Base-by-base conservation (phyloP, 176 grass and related monocot species). In the Rhynchospora tenuis region DNA sequence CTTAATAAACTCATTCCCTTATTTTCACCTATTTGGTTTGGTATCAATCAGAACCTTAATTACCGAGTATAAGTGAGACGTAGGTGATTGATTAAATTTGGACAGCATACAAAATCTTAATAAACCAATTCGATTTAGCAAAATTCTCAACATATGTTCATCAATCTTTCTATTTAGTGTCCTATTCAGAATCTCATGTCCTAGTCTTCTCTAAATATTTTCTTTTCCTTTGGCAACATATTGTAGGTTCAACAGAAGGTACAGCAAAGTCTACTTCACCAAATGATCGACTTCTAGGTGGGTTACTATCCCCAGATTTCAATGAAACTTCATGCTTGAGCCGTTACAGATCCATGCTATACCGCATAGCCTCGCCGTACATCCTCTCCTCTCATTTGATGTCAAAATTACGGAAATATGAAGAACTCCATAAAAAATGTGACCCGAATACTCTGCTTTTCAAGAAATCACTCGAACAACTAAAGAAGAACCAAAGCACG, bases 391-490 rank as follows among this genome's bases (percentile, higher is more conserved):
- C 90, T 0, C 68, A 91, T 72, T 89, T 97, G 27, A 28, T 87
- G 43, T 43, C 67, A 9, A 89, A 77, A 71, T 88, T 94, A 58
- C 31, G 90, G 65, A 23, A 59, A 78, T 94, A 97, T 64, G 92
- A 97, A 76, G 64, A 85, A n/a, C 86, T 91, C 10, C 94, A 97
- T 55, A 89, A 82, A 44, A 85, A 88, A 81, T 97, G 94, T 78
- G 88, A 81, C 0, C 90, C 92, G 4, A 60, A 19, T 71, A 94
- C 94, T 3, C 58, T 85, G 7, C 74, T 13, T 50, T 92, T 76
- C 85, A 27, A 79, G 24, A 83, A 67, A 4, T 91, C 92, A 2
- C 38, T 89, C 29, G 68, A 86, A 62, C 90, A 87, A 84, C 87
- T 94, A 56, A 48, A 28, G 59, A 86, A 82, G 50, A 93, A 90